Evolutionary conservation across 495 filamentous ascomycete genomes (phyloP).

Genomic region (Penicillium robsamsonii): DNA sequence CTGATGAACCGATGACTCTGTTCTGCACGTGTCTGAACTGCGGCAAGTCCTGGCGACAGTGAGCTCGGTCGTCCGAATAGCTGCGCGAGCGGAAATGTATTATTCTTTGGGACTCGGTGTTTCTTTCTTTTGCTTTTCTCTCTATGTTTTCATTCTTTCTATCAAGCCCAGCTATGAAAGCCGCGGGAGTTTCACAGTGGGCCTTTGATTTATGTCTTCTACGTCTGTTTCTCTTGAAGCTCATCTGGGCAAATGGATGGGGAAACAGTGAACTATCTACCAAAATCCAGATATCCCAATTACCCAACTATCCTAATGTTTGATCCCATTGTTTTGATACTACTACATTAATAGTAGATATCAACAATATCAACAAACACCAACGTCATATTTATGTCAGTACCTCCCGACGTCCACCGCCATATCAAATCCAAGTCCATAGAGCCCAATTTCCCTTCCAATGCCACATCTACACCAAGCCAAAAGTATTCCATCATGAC

Average conservation of each 20-base stretch:
- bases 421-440: background rate
- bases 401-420: too few species aligned
- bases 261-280: background rate
- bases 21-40: conserved; percentile 52
- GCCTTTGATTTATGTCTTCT: background rate
- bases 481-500: conserved; percentile 16
- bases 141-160: conserved; percentile 7
- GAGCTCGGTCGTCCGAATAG: conserved; percentile 6
- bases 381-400: conserved; percentile 9
- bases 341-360: background rate
- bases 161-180: conserved; percentile 7
- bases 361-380: conserved; percentile 1
- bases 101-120: conserved; percentile 18
- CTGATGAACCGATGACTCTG: conserved; percentile 64
- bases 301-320: conserved; percentile 4
- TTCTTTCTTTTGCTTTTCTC: conserved; percentile 11
- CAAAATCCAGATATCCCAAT: conserved; percentile 5
- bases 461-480: background rate
- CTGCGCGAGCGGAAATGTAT: conserved; percentile 18
- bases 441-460: background rate
- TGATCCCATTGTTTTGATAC: background rate
- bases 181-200: conserved; percentile 18
- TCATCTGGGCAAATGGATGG: background rate
- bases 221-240: conserved; percentile 1
- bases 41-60: conserved; percentile 52